phyloP scores from a whole-genome alignment of 768 basidiomycete species.

The Lactarius hatsudake region DNA sequence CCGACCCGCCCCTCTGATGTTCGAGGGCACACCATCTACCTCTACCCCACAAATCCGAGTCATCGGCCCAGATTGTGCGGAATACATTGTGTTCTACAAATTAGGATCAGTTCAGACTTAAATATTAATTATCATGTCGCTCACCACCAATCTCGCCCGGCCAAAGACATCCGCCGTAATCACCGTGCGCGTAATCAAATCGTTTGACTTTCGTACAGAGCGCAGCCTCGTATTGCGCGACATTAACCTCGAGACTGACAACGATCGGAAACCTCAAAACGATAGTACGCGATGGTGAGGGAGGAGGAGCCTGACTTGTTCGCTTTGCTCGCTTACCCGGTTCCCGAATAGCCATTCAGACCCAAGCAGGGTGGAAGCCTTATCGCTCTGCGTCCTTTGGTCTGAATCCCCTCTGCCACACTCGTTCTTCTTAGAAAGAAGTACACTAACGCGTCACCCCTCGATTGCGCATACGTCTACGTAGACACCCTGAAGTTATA shows the following conservation, averaged over 20 bases:
- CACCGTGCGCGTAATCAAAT: constrained; percentile 92
- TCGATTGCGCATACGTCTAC: background rate
- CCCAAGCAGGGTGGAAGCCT: constrained; percentile 82
- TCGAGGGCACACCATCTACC: too few relatives aligned
- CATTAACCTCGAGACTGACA: constrained; percentile 72
- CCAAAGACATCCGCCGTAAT: constrained; percentile 78
- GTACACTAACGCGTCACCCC: background rate
- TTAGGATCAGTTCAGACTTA: too few relatives aligned
- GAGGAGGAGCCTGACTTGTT: constrained; percentile 26
- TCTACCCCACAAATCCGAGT: too few relatives aligned
- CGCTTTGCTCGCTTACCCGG: constrained; percentile 12
- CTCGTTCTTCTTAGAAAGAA: background rate
- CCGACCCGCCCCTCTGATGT: too few relatives aligned
- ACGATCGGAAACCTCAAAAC: constrained; percentile 81
- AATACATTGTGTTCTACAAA: too few relatives aligned
- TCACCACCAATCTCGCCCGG: constrained; percentile 66
- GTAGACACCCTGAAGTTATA: constrained; percentile 94
- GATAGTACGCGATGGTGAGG: constrained; percentile 59
- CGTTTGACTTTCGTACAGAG: constrained; percentile 89
- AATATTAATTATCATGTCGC: constrained; percentile 28
- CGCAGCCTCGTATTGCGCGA: constrained; percentile 81
- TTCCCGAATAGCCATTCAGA: constrained; percentile 56
- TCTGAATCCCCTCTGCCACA: constrained; percentile 32
- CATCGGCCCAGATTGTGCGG: too few relatives aligned
- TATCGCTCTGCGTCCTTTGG: constrained; percentile 74